Evolutionary conservation across 140 eudicot species (phyloP).

Genomic region (Flaveria floridana): DNA sequence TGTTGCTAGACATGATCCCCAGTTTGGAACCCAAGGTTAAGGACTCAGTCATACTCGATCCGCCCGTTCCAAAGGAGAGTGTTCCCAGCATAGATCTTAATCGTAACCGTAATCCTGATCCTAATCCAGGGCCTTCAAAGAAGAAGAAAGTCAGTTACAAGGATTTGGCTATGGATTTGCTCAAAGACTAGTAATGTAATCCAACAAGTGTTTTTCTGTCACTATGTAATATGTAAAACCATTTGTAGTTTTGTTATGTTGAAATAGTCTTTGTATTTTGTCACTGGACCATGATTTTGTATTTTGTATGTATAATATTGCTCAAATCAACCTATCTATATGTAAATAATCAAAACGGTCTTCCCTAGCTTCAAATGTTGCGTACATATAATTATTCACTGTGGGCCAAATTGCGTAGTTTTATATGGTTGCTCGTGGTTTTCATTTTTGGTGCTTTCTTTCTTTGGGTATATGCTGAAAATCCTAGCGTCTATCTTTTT

Average conservation of each 20-base stretch:
- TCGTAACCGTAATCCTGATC: slow-evolving; percentile 32
- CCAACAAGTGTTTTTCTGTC: background rate
- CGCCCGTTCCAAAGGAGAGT: slow-evolving; percentile 29
- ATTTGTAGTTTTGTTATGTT: slow-evolving; percentile 5
- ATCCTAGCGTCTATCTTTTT: too few relatives aligned
- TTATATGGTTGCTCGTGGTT: too few relatives aligned
- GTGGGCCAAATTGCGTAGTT: too few relatives aligned
- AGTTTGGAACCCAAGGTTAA: slow-evolving; percentile 47
- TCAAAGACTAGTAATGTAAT: slow-evolving; percentile 42
- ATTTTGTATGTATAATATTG: slow-evolving; percentile 7
- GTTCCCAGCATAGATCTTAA: slow-evolving; percentile 35
- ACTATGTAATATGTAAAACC: background rate
- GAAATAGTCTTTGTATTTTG: background rate
- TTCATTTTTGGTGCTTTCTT: too few relatives aligned
- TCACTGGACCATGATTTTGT: background rate
- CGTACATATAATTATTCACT: too few relatives aligned
- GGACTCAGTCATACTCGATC: slow-evolving; percentile 15
- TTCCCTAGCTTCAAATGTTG: background rate
- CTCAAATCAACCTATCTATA: background rate
- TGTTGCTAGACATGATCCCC: slow-evolving; percentile 73
- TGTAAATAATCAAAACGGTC: background rate
- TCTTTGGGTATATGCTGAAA: too few relatives aligned
- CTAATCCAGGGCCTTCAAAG: slow-evolving; percentile 46
- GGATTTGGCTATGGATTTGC: slow-evolving; percentile 58
- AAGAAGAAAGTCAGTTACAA: slow-evolving; percentile 69